Percentiles rank a stretch among this genome's conserved stretches.
Conservation (phyloP, 768 basidiomycete genomes). For the Suillus fuscotomentosus region DNA sequence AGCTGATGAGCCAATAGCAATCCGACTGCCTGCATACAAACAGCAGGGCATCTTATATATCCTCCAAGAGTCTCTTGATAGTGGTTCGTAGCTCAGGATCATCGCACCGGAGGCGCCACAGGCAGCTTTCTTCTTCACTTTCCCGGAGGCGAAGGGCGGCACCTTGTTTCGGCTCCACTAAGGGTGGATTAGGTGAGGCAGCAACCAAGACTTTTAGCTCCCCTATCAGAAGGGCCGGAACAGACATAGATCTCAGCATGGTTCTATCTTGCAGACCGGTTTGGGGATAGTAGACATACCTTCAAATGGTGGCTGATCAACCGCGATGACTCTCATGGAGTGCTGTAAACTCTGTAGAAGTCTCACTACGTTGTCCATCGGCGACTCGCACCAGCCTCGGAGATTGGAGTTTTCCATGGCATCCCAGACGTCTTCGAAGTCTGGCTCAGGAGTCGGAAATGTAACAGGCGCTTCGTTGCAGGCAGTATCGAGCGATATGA, state of each 20-base stretch:
- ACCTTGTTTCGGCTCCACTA: slow-evolving; percentile 4
- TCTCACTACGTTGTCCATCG: slow-evolving; percentile 53
- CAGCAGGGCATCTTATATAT: slow-evolving; percentile 2
- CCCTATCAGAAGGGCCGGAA: slow-evolving; percentile 36
- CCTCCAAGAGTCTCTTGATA: slow-evolving; percentile 44
- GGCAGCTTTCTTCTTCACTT: slow-evolving; percentile 65
- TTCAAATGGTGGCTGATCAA: slow-evolving; percentile 56
- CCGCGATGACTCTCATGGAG: slow-evolving; percentile 49
- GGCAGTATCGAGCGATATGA: slow-evolving; percentile 75
- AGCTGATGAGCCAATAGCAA: slow-evolving; percentile 4
- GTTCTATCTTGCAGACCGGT: too few relatives aligned
- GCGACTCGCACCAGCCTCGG: slow-evolving; percentile 69
- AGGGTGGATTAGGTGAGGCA: slow-evolving; percentile 15
- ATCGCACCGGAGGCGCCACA: slow-evolving; percentile 67
- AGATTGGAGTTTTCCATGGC: slow-evolving; percentile 40
- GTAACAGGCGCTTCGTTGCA: slow-evolving; percentile 49
- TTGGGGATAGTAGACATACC: slow-evolving; percentile 37
- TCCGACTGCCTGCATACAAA: background rate
- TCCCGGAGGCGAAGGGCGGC: slow-evolving; percentile 58
- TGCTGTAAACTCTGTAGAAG: slow-evolving; percentile 49
- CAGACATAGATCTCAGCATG: slow-evolving; percentile 5
- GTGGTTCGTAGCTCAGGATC: slow-evolving; percentile 40
- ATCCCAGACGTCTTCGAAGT: slow-evolving; percentile 63
- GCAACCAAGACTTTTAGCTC: slow-evolving; percentile 62
- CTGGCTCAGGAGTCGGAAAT: slow-evolving; percentile 18